A percentile compares a stretch with the other conserved stretches of the same genome.
These are phyloP conservation scores for Dovyalis caffra DNA, from an alignment of 345 rosid species.

Conservation along the genomic window DNA sequence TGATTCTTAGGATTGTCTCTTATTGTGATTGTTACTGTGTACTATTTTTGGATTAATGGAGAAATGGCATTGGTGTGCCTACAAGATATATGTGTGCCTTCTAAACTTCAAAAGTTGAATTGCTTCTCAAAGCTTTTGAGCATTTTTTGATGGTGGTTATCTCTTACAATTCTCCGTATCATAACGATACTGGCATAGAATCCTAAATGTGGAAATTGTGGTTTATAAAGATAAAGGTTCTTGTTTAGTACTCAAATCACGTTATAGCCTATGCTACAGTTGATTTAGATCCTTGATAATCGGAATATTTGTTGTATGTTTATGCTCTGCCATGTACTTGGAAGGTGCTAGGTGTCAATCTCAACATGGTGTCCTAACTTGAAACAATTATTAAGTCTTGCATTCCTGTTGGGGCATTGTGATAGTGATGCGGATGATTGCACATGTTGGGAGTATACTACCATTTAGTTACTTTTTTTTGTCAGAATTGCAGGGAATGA, in stretches of 20 bases:
- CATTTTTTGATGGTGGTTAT: not conserved
- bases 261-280: not conserved
- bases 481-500: not conserved
- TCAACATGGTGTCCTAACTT: not conserved
- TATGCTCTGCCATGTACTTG: not conserved
- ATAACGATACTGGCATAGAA: not conserved
- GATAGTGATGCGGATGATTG: not conserved
- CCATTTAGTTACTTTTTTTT: not conserved
- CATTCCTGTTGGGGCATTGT: not conserved
- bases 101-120: slow-evolving; percentile 5
- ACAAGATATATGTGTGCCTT: not conserved
- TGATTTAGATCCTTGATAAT: not conserved
- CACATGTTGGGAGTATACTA: not conserved
- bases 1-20: not conserved
- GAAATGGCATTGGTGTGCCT: not conserved
- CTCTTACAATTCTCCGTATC: not conserved
- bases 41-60: not conserved
- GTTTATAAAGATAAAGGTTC: not conserved
- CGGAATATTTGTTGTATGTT: not conserved
- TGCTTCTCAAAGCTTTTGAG: slow-evolving; percentile 8
- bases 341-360: not conserved
- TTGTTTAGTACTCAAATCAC: not conserved
- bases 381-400: not conserved
- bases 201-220: not conserved
- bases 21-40: not conserved